Percentiles rank a stretch among this genome's conserved stretches.
These are phyloP conservation scores for Magnolia officinalis DNA, from an alignment of 164 flowering plant genomes.

Conservation along the genomic window DNA sequence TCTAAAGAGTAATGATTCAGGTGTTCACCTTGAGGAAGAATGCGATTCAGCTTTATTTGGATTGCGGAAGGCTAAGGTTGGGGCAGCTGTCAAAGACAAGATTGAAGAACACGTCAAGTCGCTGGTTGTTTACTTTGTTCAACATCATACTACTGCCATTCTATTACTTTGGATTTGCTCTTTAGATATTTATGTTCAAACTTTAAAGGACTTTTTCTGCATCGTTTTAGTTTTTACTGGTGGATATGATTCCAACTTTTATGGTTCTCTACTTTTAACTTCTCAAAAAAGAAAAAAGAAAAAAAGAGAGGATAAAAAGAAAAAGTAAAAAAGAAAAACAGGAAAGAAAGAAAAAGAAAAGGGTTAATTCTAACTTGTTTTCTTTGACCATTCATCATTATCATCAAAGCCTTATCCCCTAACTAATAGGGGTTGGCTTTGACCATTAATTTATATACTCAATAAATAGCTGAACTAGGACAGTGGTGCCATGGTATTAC, in stretches of 20 bases:
- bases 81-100: slow-evolving; percentile 22
- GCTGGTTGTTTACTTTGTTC: slow-evolving; percentile 14
- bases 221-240: neutral
- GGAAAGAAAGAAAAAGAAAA: too few relatives aligned
- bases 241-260: neutral
- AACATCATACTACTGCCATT: neutral
- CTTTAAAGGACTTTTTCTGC: neutral
- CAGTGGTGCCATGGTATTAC: neutral
- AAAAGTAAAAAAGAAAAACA: too few relatives aligned
- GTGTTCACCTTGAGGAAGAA: slow-evolving; percentile 14
- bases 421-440: too few relatives aligned
- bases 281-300: too few relatives aligned
- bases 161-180: neutral
- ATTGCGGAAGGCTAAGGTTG: slow-evolving; percentile 16
- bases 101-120: slow-evolving; percentile 24
- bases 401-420: too few relatives aligned
- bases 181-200: neutral
- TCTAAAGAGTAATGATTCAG: slow-evolving; percentile 21
- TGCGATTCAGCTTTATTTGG: slow-evolving; percentile 18
- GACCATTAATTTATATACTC: too few relatives aligned
- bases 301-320: too few relatives aligned
- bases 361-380: too few relatives aligned
- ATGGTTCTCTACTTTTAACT: neutral
- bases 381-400: too few relatives aligned
- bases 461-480: neutral